Percentiles rank a stretch among this genome's conserved stretches.
These are phyloP conservation scores for Geotrichum aggregatum DNA, from an alignment of 1,139 yeast genomes.

Conservation along the genomic window DNA sequence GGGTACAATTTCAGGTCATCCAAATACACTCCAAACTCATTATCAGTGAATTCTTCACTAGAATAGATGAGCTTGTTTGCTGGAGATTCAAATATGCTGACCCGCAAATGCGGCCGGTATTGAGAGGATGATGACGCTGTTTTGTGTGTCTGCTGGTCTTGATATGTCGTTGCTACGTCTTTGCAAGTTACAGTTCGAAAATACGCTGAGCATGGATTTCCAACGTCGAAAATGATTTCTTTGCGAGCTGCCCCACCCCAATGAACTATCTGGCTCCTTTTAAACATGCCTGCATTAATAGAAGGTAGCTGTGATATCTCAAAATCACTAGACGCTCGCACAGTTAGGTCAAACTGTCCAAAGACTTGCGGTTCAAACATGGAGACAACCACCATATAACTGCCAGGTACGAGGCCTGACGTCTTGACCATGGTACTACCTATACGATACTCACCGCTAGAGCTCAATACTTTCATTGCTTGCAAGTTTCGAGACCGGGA, in stretches of 20 bases:
- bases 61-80: constrained; percentile 30
- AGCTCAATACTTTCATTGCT: constrained; percentile 35
- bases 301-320: constrained; percentile 24
- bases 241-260: constrained; percentile 27
- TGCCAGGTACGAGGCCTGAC: constrained; percentile 41
- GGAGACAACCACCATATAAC: constrained; percentile 38
- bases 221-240: constrained; percentile 20
- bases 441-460: constrained; percentile 38
- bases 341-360: constrained; percentile 26
- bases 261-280: constrained; percentile 22
- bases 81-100: constrained; percentile 33
- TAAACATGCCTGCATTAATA: constrained; percentile 29
- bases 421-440: constrained; percentile 31
- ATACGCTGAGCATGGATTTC: constrained; percentile 16
- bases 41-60: constrained; percentile 45
- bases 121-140: constrained; percentile 7
- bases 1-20: constrained; percentile 32
- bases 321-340: constrained; percentile 24
- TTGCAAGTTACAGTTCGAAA: constrained; percentile 16
- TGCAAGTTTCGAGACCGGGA: constrained; percentile 32
- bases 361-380: constrained; percentile 35
- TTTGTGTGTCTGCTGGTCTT: constrained; percentile 2
- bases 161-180: constrained; percentile 1
- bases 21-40: constrained; percentile 46
- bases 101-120: constrained; percentile 33